These are phyloP conservation scores for Hysterangium stoloniferum DNA, from an alignment of 768 basidiomycete species.

Conservation along the genomic window DNA sequence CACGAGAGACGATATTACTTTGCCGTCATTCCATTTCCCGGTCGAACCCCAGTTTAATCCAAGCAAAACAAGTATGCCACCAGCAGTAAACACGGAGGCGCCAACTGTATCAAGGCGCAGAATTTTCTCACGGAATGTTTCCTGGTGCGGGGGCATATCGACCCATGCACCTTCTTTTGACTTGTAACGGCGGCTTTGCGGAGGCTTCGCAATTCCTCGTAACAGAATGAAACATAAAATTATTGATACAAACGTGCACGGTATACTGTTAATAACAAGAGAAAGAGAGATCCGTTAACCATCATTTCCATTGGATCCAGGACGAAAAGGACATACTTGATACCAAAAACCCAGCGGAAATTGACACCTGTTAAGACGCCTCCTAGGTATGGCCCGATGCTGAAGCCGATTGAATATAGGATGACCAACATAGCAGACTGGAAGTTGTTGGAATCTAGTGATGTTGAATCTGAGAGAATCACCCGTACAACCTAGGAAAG, in stretches of 20 bases:
- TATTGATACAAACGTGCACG: constrained; percentile 29
- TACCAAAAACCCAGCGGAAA: constrained; percentile 50
- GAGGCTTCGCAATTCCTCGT: constrained; percentile 23
- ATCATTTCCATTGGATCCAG: background rate
- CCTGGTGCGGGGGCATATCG: constrained; percentile 1
- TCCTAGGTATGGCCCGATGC: constrained; percentile 37
- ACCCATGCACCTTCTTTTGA: background rate
- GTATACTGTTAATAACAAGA: constrained; percentile 28
- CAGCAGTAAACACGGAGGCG: constrained; percentile 33
- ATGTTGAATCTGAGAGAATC: constrained; percentile 36
- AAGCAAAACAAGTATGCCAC: constrained; percentile 39
- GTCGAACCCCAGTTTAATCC: constrained; percentile 46
- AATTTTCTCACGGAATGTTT: constrained; percentile 19
- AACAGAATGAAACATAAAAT: constrained; percentile 35
- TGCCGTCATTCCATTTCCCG: constrained; percentile 32
- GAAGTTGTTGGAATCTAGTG: constrained; percentile 34
- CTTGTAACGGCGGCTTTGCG: constrained; percentile 12
- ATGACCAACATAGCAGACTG: constrained; percentile 36
- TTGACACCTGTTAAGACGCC: constrained; percentile 32
- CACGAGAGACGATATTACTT: constrained; percentile 40
- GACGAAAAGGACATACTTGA: constrained; percentile 33
- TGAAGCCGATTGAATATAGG: constrained; percentile 36
- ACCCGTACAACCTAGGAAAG: constrained; percentile 32
- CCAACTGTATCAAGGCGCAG: constrained; percentile 41
- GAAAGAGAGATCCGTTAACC: background rate